Conservation (phyloP, 2,329 filamentous ascomycete genomes). For the Botrytis cinerea region DNA sequence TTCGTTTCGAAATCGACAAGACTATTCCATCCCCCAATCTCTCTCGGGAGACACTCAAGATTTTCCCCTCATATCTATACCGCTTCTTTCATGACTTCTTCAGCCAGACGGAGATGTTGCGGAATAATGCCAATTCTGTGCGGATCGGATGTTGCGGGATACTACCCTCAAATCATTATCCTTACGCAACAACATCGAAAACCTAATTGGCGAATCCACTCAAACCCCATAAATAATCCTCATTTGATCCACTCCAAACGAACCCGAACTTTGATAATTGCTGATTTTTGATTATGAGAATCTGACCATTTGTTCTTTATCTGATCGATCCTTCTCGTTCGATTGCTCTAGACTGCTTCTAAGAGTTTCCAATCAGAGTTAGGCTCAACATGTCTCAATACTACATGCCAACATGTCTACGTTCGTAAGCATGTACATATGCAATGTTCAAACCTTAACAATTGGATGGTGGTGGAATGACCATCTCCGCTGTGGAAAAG, state of each 20-base stretch:
- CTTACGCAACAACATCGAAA: not conserved
- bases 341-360: not conserved
- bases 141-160: constrained; percentile 2
- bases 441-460: not conserved
- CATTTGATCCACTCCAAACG: not conserved
- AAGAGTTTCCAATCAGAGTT: not conserved
- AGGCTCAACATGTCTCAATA: not conserved
- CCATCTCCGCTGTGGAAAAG: not conserved
- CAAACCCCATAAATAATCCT: not conserved
- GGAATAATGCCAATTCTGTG: not conserved
- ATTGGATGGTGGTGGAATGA: not conserved
- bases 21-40: too few relatives aligned
- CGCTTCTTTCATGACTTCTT: not conserved
- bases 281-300: constrained; percentile 2
- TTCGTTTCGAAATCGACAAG: too few relatives aligned
- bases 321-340: not conserved
- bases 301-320: not conserved
- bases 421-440: not conserved
- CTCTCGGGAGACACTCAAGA: not conserved
- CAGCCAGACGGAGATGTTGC: not conserved
- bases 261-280: not conserved
- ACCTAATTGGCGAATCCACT: constrained; percentile 3
- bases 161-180: not conserved
- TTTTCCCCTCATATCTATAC: too few relatives aligned
- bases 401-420: not conserved